These are phyloP conservation scores for Ophiostoma himal-ulmi DNA, from an alignment of 2,329 filamentous ascomycete species.

Conservation along the genomic window DNA sequence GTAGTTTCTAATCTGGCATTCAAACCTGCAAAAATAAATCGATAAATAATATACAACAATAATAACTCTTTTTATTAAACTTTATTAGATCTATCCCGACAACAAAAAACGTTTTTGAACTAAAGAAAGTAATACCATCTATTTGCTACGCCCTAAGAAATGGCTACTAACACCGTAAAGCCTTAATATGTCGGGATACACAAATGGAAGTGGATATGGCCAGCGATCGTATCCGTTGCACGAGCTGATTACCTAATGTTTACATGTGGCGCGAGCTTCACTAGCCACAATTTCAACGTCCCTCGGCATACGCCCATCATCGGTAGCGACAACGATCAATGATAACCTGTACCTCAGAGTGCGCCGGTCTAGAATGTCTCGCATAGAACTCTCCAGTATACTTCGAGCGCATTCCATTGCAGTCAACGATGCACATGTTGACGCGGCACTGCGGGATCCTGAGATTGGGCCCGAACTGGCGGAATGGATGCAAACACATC, in stretches of 20 bases:
- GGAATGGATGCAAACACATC: constrained; percentile 46
- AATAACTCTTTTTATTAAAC: no score
- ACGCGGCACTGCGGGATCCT: constrained; percentile 35
- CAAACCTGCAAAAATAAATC: no score
- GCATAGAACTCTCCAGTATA: constrained; percentile 18
- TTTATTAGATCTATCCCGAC: no score
- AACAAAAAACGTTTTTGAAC: no score
- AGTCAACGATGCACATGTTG: constrained; percentile 28
- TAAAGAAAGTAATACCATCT: no score
- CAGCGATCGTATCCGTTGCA: neutral
- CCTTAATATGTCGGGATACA: no score
- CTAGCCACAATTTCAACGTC: constrained; percentile 7
- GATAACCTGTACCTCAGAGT: neutral
- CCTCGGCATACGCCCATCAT: neutral
- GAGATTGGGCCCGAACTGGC: constrained; percentile 35
- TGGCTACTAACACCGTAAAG: neutral
- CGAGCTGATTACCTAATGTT: constrained; percentile 5
- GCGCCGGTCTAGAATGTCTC: neutral
- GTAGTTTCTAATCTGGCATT: no score
- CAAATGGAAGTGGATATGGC: neutral
- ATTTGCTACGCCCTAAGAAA: neutral
- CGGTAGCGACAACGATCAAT: neutral
- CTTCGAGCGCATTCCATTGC: constrained; percentile 21
- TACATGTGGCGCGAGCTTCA: constrained; percentile 4
- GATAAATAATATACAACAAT: no score